These are phyloP conservation scores for Psilocybe mexicana DNA, from an alignment of 1,284 basidiomycete species.

Conservation along the genomic window DNA sequence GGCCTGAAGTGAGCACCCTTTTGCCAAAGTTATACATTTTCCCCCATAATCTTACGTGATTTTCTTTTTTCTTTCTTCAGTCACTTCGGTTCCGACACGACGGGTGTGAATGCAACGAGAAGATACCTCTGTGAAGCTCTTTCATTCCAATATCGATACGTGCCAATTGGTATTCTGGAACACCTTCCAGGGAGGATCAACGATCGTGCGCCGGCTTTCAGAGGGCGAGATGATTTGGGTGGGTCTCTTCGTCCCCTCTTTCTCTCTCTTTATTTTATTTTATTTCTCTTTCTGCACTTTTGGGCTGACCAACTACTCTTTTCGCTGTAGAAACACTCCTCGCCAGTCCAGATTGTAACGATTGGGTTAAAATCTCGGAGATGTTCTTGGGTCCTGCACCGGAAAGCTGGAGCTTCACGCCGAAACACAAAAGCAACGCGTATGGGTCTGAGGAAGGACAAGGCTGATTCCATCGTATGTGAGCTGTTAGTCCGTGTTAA, in stretches of 20 bases:
- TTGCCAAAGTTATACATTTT: neutral
- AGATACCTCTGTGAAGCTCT: conserved; percentile 94
- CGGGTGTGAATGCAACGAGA: conserved; percentile 90
- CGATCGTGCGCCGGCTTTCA: conserved; percentile 86
- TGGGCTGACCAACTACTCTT: neutral
- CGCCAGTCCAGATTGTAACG: conserved; percentile 77
- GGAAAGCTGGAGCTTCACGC: conserved; percentile 47
- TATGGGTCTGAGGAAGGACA: conserved; percentile 43
- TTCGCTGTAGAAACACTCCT: conserved; percentile 72
- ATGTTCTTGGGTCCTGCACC: conserved; percentile 76
- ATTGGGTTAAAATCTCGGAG: conserved; percentile 95
- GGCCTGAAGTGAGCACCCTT: conserved; percentile 55
- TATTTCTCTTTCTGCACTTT: neutral
- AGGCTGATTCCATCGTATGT: conserved; percentile 28
- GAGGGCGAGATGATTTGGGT: conserved; percentile 87
- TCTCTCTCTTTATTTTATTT: neutral
- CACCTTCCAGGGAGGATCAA: conserved; percentile 81
- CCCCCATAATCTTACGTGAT: neutral
- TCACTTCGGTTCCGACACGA: conserved; percentile 90
- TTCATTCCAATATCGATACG: conserved; percentile 93
- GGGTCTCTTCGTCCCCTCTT: conserved; percentile 23
- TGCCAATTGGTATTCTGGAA: conserved; percentile 94
- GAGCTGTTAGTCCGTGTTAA: neutral
- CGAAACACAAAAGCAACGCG: conserved; percentile 55
- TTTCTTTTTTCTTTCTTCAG: conserved; percentile 33